Base-by-base conservation (phyloP, 441 rosid species). In the Gossypium gossypioides region DNA sequence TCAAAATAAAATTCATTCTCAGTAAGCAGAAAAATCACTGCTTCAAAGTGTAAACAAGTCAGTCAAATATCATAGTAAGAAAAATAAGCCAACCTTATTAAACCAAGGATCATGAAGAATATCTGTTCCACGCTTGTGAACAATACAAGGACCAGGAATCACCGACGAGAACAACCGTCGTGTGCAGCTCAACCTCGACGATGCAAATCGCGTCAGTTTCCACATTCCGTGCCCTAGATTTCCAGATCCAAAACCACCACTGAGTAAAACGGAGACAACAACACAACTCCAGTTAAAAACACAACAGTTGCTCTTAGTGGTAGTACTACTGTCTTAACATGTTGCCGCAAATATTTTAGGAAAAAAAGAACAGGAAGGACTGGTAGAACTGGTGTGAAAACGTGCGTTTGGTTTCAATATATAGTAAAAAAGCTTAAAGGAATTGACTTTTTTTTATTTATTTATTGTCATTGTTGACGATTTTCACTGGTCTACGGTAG, bases 101-200 rank as follows among this genome's bases (percentile, higher is more conserved):
- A 87, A 92, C 99, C 99, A 95, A 12, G 99, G 97, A 91, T 95
- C 99, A 76, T 95, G 97, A 80, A 95, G 99, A 74, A 95, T 95
- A 82, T 92, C 99, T 10, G 97, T 85, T 42, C 99, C 99, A 75
- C 99, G 99, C 79, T 95, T 95, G 82, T 91, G 97, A 27, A 95
- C 90, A 22, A 95, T 95, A 77, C 89, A 95, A 9, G 99, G 97
- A 59, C 90, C 97, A 61, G 97, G 96, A 63, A 92, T 91, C 78
- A 84, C 85, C 24, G 96, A 75, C 62, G 93, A 89, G 74, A 92
- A 84, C 80, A 88, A 82, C 9, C 89, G 84, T 80, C 89, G 82
- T 70, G 91, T 83, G 78, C 87, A 87, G 72, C 76, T 63, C 22
- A 81, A 51, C 59, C 81, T 77, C 13, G 87, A 78, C 27, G 88